Evolutionary conservation across 441 rosid genomes (phyloP), one percentile per base, ranked within the genome.

Genomic region (Omphalea diandra): DNA sequence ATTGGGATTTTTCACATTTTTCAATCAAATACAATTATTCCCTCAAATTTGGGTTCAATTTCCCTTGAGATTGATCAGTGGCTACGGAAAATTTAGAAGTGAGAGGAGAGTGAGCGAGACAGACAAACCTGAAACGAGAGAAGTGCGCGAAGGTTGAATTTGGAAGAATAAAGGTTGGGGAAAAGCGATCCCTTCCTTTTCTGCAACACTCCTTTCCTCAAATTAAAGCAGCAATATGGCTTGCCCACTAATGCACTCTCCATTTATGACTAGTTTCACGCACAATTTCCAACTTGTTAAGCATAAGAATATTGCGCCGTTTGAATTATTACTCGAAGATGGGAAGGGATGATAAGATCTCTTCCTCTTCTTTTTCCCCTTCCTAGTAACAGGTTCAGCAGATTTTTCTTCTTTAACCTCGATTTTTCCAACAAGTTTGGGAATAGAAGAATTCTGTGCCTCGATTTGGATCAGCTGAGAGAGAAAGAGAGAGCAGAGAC

Each of bases 181-280:
- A 40, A 41, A 63, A 14, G 47, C 33, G 10, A 43, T 47, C 46
- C 31, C 24, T 46, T 69, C 57, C 26, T 33, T 22, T 32, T 46
- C 24, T 24, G 57, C 35, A 56, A 20, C 38, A 55, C 2, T 44
- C 20, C 9, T 47, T 18, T 47, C 36, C 20, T 36, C 10, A 50
- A 55, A 49, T 27, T 29, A 24, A 32, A 58, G 29, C 58, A 65
- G 12, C 40, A 72, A 44, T 24, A 20, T 44, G 55, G 55, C 35
- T 55, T 65, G 43, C 58, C 36, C 47, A 26, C 69, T 22, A 72
- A 31, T 33, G 70, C 58, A 35, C 56, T 44, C 50, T 56, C 70
- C 75, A 72, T 65, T 32, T 12, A 7, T 32, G 10, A 0, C 26
- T 11, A 11, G 17, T 41, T 41, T 41, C 15, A 11, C 2, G 46